A percentile compares a stretch with the other conserved stretches of the same genome.
These are phyloP conservation scores for Auxenochlorella protothecoides DNA, from an alignment of 139 green algal genomes.

Conservation along the genomic window DNA sequence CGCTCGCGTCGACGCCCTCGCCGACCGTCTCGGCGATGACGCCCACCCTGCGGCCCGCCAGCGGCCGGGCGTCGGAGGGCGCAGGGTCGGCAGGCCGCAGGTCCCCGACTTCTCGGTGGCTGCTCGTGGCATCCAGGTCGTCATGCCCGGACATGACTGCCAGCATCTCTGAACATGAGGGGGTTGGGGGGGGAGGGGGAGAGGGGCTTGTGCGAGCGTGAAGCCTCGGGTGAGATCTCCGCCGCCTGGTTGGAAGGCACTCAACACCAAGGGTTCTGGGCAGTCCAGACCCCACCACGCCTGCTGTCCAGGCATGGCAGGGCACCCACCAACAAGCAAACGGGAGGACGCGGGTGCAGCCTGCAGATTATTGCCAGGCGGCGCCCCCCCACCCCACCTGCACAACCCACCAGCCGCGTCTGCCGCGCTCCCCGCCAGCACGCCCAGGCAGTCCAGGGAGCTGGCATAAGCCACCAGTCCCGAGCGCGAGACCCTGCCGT, in stretches of 20 bases:
- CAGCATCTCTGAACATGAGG: neutral
- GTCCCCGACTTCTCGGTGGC: no score
- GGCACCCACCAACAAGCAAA: no score
- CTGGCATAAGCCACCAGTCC: slow-evolving; percentile 93
- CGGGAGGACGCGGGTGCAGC: neutral
- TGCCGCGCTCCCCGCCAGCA: slow-evolving; percentile 65
- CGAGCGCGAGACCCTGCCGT: slow-evolving; percentile 79
- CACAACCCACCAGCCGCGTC: slow-evolving; percentile 76
- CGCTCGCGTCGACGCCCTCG: slow-evolving; percentile 52
- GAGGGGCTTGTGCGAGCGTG: neutral
- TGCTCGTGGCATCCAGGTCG: no score
- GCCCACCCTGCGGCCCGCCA: slow-evolving; percentile 30
- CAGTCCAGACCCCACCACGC: no score
- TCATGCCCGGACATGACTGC: no score
- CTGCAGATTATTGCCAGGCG: neutral
- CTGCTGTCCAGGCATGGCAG: no score
- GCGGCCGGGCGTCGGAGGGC: no score
- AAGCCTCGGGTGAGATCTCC: no score
- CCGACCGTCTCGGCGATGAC: slow-evolving; percentile 76
- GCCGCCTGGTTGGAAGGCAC: neutral
- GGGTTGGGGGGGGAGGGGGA: neutral
- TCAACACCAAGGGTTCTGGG: neutral
- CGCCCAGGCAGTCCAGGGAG: slow-evolving; percentile 82
- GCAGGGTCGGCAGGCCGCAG: no score
- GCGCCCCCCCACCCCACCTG: neutral